Evolutionary conservation across 176 grass and related monocot genomes (phyloP).

Genomic region (Triticum aestivum): IWGSC_CS_RefSeq_v2.1 NC_057801.1:680906304-680906803

Average conservation of each 20-base stretch:
- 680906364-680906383: no score
- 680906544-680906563: background rate
- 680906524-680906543: background rate
- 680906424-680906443: background rate
- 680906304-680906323: no score
- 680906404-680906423: no score
- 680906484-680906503: conserved; percentile 1
- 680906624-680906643: background rate
- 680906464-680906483: background rate
- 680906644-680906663: no score
- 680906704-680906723: background rate
- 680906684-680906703: no score
- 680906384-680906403: no score
- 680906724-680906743: background rate
- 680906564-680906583: no score
- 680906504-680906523: background rate
- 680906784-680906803: background rate
- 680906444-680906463: background rate
- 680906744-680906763: background rate
- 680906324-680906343: no score
- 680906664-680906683: no score
- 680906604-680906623: no score
- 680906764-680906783: background rate
- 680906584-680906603: background rate
- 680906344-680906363: no score